phyloP scores from a whole-genome alignment of 305 asterid genomes.

The Solanum aculeatissimum region DNA sequence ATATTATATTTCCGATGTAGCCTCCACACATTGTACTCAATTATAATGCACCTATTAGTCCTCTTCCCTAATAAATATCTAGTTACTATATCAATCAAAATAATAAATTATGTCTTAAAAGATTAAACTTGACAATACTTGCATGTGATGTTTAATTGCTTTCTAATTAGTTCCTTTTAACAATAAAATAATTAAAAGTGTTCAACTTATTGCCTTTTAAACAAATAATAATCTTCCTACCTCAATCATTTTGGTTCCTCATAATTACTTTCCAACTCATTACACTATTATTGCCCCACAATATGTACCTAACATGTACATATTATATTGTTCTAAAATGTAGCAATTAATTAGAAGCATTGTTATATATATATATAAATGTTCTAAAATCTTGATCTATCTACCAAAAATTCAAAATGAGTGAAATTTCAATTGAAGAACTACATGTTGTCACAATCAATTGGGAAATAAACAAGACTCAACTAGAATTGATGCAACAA shows the following conservation, averaged over 20 bases:
- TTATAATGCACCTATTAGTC: too few relatives aligned
- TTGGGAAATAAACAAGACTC: conserved; percentile 47
- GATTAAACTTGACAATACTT: too few relatives aligned
- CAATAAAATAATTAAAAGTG: not conserved
- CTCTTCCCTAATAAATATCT: too few relatives aligned
- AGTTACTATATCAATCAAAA: too few relatives aligned
- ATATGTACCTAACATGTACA: not conserved
- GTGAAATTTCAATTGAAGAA: not conserved
- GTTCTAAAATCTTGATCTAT: not conserved
- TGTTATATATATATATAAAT: too few relatives aligned
- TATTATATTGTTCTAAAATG: not conserved
- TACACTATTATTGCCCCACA: not conserved
- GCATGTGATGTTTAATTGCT: not conserved
- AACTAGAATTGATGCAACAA: conserved; percentile 39
- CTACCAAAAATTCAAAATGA: not conserved
- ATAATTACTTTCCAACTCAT: not conserved
- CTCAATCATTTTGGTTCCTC: not conserved
- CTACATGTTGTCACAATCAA: not conserved
- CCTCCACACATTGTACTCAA: too few relatives aligned
- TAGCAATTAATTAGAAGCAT: not conserved
- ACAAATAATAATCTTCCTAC: not conserved
- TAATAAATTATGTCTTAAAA: too few relatives aligned
- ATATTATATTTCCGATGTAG: not conserved
- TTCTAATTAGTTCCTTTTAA: not conserved
- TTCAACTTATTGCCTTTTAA: not conserved